Percentiles rank a stretch among this genome's conserved stretches.
These are phyloP conservation scores for Aureobasidium pullulans DNA, from an alignment of 2,329 filamentous ascomycete genomes.

Conservation along the genomic window DNA sequence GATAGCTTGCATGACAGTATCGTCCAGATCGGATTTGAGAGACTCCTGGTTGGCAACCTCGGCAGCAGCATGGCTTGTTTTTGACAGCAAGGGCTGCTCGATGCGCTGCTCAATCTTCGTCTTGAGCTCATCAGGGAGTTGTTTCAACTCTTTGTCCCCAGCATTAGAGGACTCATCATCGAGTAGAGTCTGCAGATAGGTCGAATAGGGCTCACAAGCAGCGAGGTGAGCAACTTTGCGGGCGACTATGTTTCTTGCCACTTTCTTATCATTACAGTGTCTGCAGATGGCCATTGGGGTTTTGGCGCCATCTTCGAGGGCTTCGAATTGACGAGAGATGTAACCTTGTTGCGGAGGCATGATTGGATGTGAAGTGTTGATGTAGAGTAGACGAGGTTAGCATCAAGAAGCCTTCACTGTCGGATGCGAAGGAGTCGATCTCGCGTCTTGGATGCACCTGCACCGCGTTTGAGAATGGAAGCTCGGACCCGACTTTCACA, in stretches of 20 bases:
- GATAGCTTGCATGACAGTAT: background rate
- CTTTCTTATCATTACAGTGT: slow-evolving; percentile 12
- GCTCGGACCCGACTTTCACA: background rate
- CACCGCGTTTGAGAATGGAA: background rate
- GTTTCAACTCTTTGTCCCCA: slow-evolving; percentile 2
- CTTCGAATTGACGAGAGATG: slow-evolving; percentile 4
- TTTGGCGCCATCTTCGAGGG: slow-evolving; percentile 11
- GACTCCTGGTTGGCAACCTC: background rate
- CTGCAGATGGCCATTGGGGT: slow-evolving; percentile 9
- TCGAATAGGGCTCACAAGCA: slow-evolving; percentile 1
- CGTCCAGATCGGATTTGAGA: background rate
- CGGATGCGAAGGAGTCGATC: background rate
- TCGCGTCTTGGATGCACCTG: background rate
- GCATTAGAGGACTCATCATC: background rate
- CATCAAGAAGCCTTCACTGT: slow-evolving; percentile 9
- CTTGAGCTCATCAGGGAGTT: slow-evolving; percentile 5
- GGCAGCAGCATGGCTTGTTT: background rate
- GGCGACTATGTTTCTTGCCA: slow-evolving; percentile 8
- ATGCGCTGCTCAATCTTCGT: slow-evolving; percentile 2
- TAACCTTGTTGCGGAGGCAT: slow-evolving; percentile 13
- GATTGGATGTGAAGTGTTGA: background rate
- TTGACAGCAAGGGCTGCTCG: background rate
- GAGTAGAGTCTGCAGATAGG: slow-evolving; percentile 4
- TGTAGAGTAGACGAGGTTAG: background rate
- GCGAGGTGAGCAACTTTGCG: slow-evolving; percentile 8